Conservation (phyloP, 441 rosid species). For the Gossypium gossypioides region DNA sequence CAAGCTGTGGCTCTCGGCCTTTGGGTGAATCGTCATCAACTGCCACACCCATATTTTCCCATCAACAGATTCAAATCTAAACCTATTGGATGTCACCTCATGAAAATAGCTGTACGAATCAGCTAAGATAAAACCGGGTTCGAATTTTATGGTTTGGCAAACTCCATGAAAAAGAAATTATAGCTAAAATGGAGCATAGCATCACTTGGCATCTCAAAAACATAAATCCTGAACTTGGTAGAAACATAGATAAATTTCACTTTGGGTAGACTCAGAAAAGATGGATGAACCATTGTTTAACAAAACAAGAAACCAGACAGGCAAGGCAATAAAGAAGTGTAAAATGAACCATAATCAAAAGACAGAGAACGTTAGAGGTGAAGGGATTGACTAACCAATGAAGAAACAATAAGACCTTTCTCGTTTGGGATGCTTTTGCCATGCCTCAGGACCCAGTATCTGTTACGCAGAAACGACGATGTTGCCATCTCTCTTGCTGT, state of each 20-base stretch:
- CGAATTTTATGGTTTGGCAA: neutral
- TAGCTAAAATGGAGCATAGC: neutral
- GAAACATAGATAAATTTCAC: neutral
- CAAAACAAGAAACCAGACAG: neutral
- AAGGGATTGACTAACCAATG: slow-evolving; percentile 37
- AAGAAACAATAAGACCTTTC: slow-evolving; percentile 49
- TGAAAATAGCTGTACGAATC: neutral
- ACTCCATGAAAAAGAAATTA: neutral
- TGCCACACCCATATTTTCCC: too few species aligned
- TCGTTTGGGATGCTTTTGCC: slow-evolving; percentile 84
- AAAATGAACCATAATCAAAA: neutral
- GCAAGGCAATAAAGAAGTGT: neutral
- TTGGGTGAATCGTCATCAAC: too few species aligned
- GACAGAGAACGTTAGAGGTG: neutral
- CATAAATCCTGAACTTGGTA: neutral
- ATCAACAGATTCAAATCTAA: neutral
- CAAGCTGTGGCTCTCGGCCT: too few species aligned
- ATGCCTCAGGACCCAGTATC: slow-evolving; percentile 74
- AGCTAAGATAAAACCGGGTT: neutral
- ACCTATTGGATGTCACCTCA: neutral
- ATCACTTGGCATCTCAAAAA: neutral
- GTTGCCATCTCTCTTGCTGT: slow-evolving; percentile 22
- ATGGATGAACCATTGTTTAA: neutral
- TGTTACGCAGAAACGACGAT: slow-evolving; percentile 30
- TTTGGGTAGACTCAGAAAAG: neutral